phyloP scores from a whole-genome alignment of 1,139 yeast species.

The Suzukiozyma palmioleophila region DNA sequence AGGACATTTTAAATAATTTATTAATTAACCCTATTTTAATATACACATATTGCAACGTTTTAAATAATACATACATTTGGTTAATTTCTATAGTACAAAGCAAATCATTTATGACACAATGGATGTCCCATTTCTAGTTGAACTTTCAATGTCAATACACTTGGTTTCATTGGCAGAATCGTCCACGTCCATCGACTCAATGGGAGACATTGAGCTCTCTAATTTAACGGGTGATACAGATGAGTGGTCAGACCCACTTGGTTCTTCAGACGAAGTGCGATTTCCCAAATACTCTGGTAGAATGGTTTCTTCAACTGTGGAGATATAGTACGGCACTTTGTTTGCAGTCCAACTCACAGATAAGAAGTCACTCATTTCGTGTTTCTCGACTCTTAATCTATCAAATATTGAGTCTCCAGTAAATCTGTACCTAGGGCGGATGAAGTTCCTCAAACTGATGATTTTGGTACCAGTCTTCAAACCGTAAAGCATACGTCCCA shows the following conservation, averaged over 20 bases:
- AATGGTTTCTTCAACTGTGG: slow-evolving; percentile 55
- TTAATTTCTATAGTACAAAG: too few relatives aligned
- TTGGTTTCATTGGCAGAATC: too few relatives aligned
- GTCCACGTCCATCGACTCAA: too few relatives aligned
- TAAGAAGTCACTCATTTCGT: slow-evolving; percentile 58
- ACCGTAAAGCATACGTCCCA: slow-evolving; percentile 59
- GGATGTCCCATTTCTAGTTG: too few relatives aligned
- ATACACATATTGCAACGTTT: too few relatives aligned
- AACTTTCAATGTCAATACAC: too few relatives aligned
- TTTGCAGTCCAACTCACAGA: slow-evolving; percentile 90
- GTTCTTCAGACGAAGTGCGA: slow-evolving; percentile 6
- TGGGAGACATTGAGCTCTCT: too few relatives aligned
- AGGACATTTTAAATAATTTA: too few relatives aligned
- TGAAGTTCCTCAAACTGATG: slow-evolving; percentile 72
- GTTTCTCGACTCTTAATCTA: slow-evolving; percentile 59
- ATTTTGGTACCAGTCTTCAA: slow-evolving; percentile 73
- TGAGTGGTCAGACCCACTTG: neutral
- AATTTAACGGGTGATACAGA: neutral
- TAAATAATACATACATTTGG: too few relatives aligned
- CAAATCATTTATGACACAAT: too few relatives aligned
- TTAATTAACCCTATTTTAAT: too few relatives aligned
- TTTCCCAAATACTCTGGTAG: slow-evolving; percentile 23
- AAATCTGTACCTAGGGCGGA: slow-evolving; percentile 53
- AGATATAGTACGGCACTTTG: slow-evolving; percentile 75
- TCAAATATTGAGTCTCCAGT: slow-evolving; percentile 59